Evolutionary conservation across 1,284 basidiomycete species (phyloP), one percentile per base, ranked within the genome.

Genomic region (Cryptococcus sp.): DNA sequence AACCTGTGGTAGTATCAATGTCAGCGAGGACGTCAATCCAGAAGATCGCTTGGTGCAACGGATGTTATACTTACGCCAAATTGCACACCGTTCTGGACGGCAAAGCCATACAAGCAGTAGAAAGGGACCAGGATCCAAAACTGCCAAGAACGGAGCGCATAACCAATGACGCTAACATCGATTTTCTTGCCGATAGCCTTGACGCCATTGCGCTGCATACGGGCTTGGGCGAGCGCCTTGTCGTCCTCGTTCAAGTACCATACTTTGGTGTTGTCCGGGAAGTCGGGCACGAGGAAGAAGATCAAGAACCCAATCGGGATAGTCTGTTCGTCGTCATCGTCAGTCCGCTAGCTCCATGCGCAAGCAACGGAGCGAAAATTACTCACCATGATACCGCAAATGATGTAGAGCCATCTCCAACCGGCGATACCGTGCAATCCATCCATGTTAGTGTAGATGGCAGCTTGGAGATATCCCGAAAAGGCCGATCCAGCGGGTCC

Each of bases 401-500:
- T 59, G 48, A 67, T 63, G 54, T 65, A 69, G 3, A 72, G 46
- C 65, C 63, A 72, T 41, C 64, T 46, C 71, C 69, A 73, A 0
- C 71, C 71, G 1, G 59, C 57, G 2, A 70, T 26, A n/a, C 70
- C 68, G 38, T 55, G 54, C 3, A 50, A 3, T 3, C 72, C 70
- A 22, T 69, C 57, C n/a, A 73, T 41, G 38, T 57, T 59, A 11
- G 62, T 59, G 45, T 67, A 58, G 49, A 69, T 64, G 5, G 55
- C 72, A 8, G 67, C 66, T 37, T 68, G 66, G 13, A 70, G 39
- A 25, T 65, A 65, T 10, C 66, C 66, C 6, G 62, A 62, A 54
- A 70, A 67, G 11, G 73, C 72, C 46, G 68, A 68, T 3, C 66
- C 68, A 43, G 70, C 57, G 17, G 68, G 62, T 3, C 63, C 63